These are phyloP conservation scores for Pestalotiopsis sp. DNA, from an alignment of 2,329 filamentous ascomycete genomes.

Conservation along the genomic window DNA sequence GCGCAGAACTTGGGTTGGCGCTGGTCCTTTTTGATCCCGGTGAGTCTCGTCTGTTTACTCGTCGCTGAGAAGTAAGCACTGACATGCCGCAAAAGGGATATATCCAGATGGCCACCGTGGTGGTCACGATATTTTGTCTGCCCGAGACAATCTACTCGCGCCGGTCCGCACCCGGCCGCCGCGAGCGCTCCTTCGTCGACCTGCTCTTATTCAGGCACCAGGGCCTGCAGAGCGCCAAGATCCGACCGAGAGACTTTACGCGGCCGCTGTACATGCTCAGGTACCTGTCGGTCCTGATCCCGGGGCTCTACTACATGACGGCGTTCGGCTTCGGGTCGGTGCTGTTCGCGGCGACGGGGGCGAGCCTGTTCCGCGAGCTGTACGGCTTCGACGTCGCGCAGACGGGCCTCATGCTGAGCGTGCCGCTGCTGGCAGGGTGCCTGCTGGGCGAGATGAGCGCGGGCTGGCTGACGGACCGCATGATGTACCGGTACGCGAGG, in stretches of 20 bases:
- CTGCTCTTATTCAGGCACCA: not conserved
- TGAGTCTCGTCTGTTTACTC: not conserved
- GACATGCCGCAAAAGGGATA: conserved; percentile 8
- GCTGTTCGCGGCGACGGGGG: conserved; percentile 24
- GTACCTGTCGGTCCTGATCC: conserved; percentile 21
- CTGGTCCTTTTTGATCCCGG: conserved; percentile 27
- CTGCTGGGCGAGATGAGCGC: conserved; percentile 27
- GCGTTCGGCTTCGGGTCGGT: conserved; percentile 26
- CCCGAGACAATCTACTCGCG: conserved; percentile 29
- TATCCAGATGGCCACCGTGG: conserved; percentile 23
- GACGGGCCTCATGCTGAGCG: conserved; percentile 25
- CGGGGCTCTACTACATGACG: conserved; percentile 24
- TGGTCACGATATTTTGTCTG: conserved; percentile 23
- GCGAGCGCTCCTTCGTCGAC: not conserved
- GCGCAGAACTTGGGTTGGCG: conserved; percentile 28
- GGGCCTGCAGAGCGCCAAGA: not conserved
- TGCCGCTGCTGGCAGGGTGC: conserved; percentile 26
- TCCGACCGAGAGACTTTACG: conserved; percentile 17
- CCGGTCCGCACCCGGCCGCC: not conserved
- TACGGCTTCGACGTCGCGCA: conserved; percentile 25
- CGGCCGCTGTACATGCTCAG: conserved; percentile 23
- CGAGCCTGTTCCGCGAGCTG: conserved; percentile 19
- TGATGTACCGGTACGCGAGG: conserved; percentile 28
- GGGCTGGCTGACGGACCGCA: conserved; percentile 28
- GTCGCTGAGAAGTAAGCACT: not conserved